A percentile compares a stretch with the other conserved stretches of the same genome.
These are phyloP conservation scores for Kluyveromyces nonfermentans DNA, from an alignment of 805 yeast genomes.

Conservation along the genomic window DNA sequence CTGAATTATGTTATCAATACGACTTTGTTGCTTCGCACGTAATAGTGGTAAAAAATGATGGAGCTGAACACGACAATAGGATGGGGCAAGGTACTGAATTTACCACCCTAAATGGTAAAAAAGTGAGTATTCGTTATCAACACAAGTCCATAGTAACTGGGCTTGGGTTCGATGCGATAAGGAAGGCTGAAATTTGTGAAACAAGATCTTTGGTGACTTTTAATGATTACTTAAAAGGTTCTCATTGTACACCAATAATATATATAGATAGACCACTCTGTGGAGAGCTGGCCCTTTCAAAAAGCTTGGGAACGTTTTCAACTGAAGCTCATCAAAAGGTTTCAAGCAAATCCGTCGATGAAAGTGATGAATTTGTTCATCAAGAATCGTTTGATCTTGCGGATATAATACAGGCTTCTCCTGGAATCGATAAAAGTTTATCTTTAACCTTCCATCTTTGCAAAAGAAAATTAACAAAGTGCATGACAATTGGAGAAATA, in stretches of 20 bases:
- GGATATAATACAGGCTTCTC: conserved; percentile 3
- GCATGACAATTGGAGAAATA: background rate
- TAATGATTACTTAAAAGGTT: conserved; percentile 50
- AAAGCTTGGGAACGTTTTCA: conserved; percentile 7
- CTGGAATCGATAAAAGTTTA: background rate
- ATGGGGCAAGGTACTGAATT: conserved; percentile 34
- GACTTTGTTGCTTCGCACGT: conserved; percentile 61
- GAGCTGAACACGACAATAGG: conserved; percentile 11
- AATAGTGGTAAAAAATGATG: conserved; percentile 30
- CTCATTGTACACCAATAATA: conserved; percentile 46
- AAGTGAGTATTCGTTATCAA: conserved; percentile 38
- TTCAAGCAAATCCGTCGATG: background rate
- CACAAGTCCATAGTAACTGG: conserved; percentile 47
- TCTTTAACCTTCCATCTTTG: conserved; percentile 1
- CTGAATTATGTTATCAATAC: conserved; percentile 46
- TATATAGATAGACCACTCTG: conserved; percentile 47
- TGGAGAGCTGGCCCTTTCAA: conserved; percentile 31
- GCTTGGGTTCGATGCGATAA: conserved; percentile 44
- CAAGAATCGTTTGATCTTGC: background rate
- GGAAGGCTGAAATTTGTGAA: conserved; percentile 35
- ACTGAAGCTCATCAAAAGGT: background rate
- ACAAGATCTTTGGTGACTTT: conserved; percentile 45
- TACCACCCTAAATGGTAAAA: conserved; percentile 47
- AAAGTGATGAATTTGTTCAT: background rate
- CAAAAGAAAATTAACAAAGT: background rate